phyloP scores from a whole-genome alignment of 2,329 filamentous ascomycete genomes.

The Cladophialophora chaetospira region DNA sequence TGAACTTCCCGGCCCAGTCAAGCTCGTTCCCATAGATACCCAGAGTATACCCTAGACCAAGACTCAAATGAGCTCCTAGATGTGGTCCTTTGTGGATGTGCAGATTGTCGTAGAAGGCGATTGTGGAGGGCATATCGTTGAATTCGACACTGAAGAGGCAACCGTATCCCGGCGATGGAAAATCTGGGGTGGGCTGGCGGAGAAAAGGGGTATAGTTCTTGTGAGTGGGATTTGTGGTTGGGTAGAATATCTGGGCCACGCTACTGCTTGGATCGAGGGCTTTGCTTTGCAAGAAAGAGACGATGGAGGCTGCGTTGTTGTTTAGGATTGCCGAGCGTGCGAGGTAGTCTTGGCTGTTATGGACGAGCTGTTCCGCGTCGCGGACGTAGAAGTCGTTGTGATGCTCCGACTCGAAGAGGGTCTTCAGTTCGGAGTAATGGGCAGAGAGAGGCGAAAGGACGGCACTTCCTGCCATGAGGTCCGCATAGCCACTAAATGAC shows the following conservation, averaged over 20 bases:
- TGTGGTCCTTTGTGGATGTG: conserved; percentile 38
- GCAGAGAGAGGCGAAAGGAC: conserved; percentile 53
- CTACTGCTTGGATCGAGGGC: conserved; percentile 19
- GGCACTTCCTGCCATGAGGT: conserved; percentile 57
- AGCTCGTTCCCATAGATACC: conserved; percentile 18
- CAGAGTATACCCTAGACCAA: conserved; percentile 24
- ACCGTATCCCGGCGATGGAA: conserved; percentile 56
- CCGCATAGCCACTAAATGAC: conserved; percentile 58
- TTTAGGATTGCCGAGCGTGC: conserved; percentile 31
- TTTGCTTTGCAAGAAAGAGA: conserved; percentile 29
- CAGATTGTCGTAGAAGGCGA: conserved; percentile 38
- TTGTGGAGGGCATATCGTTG: conserved; percentile 23
- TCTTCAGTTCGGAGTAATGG: conserved; percentile 44
- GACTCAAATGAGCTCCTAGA: conserved; percentile 26
- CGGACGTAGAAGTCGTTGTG: conserved; percentile 31
- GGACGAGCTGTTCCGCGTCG: conserved; percentile 31
- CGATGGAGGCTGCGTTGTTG: conserved; percentile 31
- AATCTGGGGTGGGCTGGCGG: conserved; percentile 41
- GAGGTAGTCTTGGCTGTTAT: conserved; percentile 34
- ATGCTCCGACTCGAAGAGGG: conserved; percentile 24
- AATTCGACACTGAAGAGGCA: conserved; percentile 59
- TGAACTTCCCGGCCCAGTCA: conserved; percentile 22
- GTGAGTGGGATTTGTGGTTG: conserved; percentile 9
- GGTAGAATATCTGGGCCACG: conserved; percentile 34
- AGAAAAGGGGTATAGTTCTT: conserved; percentile 30